Conservation (phyloP, 106 monocot species). For the Acanthochlamys bracteata region DNA sequence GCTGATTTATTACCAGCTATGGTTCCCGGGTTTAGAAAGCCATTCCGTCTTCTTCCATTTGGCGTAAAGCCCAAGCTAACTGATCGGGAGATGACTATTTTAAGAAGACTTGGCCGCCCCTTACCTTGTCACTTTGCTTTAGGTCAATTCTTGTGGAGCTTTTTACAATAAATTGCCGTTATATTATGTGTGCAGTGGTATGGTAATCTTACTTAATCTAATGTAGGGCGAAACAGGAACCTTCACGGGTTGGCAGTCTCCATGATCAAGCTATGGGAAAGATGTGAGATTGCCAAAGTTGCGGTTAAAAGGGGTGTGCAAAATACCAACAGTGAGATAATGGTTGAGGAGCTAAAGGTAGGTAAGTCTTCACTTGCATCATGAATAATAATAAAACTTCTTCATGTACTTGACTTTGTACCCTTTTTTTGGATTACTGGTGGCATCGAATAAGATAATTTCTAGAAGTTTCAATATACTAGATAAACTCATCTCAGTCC, state of each 20-base stretch:
- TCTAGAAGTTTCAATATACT: too few species aligned
- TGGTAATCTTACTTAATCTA: background rate
- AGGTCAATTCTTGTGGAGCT: conserved; percentile 40
- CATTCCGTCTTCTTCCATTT: conserved; percentile 91
- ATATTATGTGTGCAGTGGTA: background rate
- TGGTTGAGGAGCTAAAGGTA: conserved; percentile 88
- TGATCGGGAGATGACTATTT: conserved; percentile 74
- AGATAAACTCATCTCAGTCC: too few species aligned
- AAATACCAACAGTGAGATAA: conserved; percentile 70
- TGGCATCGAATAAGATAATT: too few species aligned
- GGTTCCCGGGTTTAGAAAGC: conserved; percentile 71
- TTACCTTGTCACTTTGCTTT: conserved; percentile 91
- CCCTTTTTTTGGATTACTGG: background rate
- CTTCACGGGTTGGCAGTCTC: conserved; percentile 84
- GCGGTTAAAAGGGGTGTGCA: conserved; percentile 80
- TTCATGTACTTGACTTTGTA: background rate
- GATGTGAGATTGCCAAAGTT: conserved; percentile 93
- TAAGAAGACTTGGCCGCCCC: conserved; percentile 64
- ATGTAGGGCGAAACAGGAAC: conserved; percentile 80
- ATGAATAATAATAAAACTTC: background rate
- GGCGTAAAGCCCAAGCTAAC: conserved; percentile 79
- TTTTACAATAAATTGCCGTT: too few species aligned
- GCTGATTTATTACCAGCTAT: conserved; percentile 82
- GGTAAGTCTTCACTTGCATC: conserved; percentile 8
- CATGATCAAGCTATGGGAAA: conserved; percentile 95